Percentiles rank a stretch among this genome's conserved stretches.
phyloP scores from a whole-genome alignment of 345 rosid genomes.

The Aegle marmelos region DNA sequence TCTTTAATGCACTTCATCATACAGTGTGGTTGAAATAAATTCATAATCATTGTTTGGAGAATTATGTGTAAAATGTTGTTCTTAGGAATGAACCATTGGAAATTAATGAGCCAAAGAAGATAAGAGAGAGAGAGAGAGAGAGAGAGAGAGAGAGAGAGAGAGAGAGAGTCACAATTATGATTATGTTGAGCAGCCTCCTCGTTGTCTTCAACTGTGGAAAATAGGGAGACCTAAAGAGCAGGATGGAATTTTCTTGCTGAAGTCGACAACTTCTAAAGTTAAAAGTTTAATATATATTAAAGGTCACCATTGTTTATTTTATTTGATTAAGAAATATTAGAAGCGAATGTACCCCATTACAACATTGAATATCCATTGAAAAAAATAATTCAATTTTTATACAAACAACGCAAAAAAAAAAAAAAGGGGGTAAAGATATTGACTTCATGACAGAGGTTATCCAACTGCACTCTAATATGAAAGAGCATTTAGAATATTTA shows the following conservation, averaged over 20 bases:
- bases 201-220: constrained; percentile 9
- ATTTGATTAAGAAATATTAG: neutral
- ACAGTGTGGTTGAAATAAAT: constrained; percentile 1
- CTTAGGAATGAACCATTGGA: neutral
- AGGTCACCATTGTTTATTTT: neutral
- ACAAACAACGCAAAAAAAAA: too few species aligned
- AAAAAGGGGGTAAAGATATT: too few species aligned
- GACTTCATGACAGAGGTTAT: too few species aligned
- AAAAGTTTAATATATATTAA: neutral
- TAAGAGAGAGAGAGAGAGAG: neutral
- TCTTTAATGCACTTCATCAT: neutral
- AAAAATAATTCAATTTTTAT: too few species aligned
- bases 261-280: constrained; percentile 2
- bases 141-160: neutral
- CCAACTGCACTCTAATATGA: too few species aligned
- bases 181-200: neutral
- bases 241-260: neutral
- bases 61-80: constrained; percentile 1
- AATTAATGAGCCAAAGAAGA: neutral
- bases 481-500: too few species aligned
- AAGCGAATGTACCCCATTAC: neutral
- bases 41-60: constrained; percentile 4
- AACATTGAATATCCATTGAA: neutral
- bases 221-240: neutral
- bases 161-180: too few species aligned